phyloP scores from a whole-genome alignment of 176 grass and related monocot species.

The bread wheat (Triticum aestivum) region DNA sequence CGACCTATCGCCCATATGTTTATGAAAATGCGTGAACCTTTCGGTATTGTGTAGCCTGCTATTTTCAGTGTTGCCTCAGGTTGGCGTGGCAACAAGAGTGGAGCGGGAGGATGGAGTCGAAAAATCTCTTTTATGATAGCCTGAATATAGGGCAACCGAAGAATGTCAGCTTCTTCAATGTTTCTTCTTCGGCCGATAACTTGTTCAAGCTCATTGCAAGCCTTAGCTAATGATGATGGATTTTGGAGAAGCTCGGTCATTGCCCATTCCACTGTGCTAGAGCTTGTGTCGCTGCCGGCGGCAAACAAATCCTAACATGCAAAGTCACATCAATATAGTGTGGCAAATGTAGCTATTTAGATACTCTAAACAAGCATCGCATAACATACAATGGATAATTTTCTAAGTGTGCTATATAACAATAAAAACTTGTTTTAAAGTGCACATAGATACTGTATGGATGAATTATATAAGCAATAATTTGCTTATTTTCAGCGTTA shows the following conservation, averaged over 20 bases:
- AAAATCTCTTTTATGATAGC: slow-evolving; percentile 51
- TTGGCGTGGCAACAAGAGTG: slow-evolving; percentile 30
- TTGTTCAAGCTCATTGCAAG: slow-evolving; percentile 18
- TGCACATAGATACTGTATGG: background rate
- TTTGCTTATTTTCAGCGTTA: no score
- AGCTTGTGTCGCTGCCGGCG: slow-evolving; percentile 47
- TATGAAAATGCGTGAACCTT: slow-evolving; percentile 26
- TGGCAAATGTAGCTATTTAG: background rate
- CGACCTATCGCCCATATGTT: slow-evolving; percentile 34
- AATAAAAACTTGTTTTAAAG: background rate
- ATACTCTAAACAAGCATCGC: background rate
- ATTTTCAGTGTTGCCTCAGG: background rate
- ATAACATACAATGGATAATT: background rate
- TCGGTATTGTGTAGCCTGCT: slow-evolving; percentile 20
- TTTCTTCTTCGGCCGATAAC: slow-evolving; percentile 18
- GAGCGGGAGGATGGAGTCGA: slow-evolving; percentile 39
- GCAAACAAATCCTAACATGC: slow-evolving; percentile 44
- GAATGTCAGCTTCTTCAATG: slow-evolving; percentile 38
- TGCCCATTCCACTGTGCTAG: slow-evolving; percentile 44
- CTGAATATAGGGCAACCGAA: slow-evolving; percentile 41
- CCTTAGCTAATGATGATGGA: slow-evolving; percentile 28
- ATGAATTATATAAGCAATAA: background rate
- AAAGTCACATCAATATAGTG: background rate
- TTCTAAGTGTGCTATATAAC: background rate
- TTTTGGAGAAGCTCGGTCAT: slow-evolving; percentile 46